Evolutionary conservation across 495 filamentous ascomycete species (phyloP).

Genomic region (Cercophora sp.): DNA sequence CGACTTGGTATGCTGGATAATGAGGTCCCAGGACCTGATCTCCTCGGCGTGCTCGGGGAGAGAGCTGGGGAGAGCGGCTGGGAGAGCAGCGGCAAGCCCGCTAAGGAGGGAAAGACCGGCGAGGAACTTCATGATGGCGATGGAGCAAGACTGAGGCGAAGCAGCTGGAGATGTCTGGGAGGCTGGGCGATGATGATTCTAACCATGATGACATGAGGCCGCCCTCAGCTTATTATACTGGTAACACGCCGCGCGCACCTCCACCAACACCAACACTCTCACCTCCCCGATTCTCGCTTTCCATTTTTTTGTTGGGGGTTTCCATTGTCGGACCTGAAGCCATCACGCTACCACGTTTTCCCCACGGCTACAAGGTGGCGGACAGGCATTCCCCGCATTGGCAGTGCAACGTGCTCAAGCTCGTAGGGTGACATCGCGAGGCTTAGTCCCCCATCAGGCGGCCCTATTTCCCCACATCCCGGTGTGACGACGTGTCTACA

Average conservation of each 20-base stretch:
- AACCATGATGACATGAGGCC: background rate
- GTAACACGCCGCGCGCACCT: no score
- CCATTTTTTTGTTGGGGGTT: background rate
- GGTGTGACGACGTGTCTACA: no score
- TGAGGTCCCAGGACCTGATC: conserved; percentile 8
- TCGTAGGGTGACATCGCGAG: background rate
- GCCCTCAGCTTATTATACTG: background rate
- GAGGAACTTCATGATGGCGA: conserved; percentile 18
- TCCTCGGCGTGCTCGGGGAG: conserved; percentile 2
- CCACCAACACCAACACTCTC: no score
- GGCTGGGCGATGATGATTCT: background rate
- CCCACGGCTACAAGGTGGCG: no score
- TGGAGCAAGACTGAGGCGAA: background rate
- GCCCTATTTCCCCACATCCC: no score
- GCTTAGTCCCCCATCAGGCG: no score
- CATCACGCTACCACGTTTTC: background rate
- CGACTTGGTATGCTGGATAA: background rate
- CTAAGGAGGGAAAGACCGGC: conserved; percentile 7
- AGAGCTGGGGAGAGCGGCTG: conserved; percentile 12
- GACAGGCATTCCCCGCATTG: conserved; percentile 14
- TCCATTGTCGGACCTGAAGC: background rate
- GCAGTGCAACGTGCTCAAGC: conserved; percentile 1
- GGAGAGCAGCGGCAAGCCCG: conserved; percentile 11
- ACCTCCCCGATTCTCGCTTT: background rate
- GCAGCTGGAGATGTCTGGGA: background rate